Evolutionary conservation across 768 basidiomycete species (phyloP), one percentile per base, ranked within the genome.

Genomic region (Termitomyces heimii): DNA sequence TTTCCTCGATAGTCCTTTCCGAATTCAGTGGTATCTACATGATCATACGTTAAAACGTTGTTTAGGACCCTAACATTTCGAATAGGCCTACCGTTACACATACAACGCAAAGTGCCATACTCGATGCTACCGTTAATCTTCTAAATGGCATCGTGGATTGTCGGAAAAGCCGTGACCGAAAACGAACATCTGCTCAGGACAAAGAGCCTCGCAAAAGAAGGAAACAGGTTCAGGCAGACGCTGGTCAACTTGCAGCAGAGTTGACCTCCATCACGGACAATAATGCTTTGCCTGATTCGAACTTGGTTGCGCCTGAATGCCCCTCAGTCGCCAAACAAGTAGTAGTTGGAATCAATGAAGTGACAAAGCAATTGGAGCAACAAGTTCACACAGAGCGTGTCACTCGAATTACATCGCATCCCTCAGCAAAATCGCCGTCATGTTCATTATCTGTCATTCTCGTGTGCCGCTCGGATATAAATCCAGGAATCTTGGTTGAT

Each of bases 311-410:
- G 10, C 60, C 62, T 49, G 56, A 57, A 48, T 53, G 47, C 12
- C 83, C 83, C 2, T 39, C 61, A 4, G 66, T 85, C 32, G 67
- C 82, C 22, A 61, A 71, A 10, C 81, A 86, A 66, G 57, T 87
- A 34, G 67, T 75, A 10, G 65, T 85, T 47, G 92, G 92, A n/a
- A 86, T 94, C 59, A 94, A 94, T 64, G 75, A 83, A 63, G 88
- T 94, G 14, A 92, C 92, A 0, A 86, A 82, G 67, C 74, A 76
- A 29, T 75, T 95, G 13, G 92, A 95, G 68, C 61, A 48, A 2
- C 83, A 88, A 63, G 72, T 81, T 16, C 70, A 67, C 18, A 57
- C 60, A 50, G 63, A 66, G 54, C 74, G 67, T 58, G 63, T 58
- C 55, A 68, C 62, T 52, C 60, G 62, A 32, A 58, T 70, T 67